Base-by-base conservation (phyloP, 2,329 filamentous ascomycete genomes). In the Xylariomycetidae sp. region DNA sequence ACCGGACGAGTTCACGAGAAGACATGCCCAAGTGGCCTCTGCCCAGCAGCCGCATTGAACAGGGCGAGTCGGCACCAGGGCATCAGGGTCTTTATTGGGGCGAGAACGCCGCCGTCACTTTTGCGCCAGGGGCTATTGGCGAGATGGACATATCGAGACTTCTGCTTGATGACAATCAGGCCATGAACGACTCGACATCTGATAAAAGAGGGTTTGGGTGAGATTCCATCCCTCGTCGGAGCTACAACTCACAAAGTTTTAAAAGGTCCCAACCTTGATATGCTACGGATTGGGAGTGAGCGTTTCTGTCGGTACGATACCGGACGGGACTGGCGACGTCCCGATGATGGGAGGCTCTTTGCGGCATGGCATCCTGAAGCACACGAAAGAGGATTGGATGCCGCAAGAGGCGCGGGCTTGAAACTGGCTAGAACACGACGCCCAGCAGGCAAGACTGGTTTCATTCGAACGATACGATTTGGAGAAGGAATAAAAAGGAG, bases 121-220 rank as follows among this genome's bases (percentile, higher is more conserved):
- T 49, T 25, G 32, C 48, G 59, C 65, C 34, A 53, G 63, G 62
- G 4, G 61, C 42, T 31, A 58, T 63, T 7, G 67, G 71, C 12
- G 75, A 78, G 49, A 79, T 79, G 75, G 75, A 76, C 32, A 76
- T 79, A 28, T 74, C 73, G 12, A 66, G 75, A 10, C 60, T 80
- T 2, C 53, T 79, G 3, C 60, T 79, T n/a, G 72, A 78, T 33
- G 73, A 76, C 40, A 56, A 58, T 4, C 61, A 60, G 29, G 34
- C 37, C 10, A 35, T 46, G 29, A 42, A 40, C 17, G 53, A 56
- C 18, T 32, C 45, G 8, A 32, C 40, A 5, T 32, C 40, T 5
- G 54, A 58, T 16, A 48, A 47, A 37, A 46, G 53, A 25, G 53
- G 53, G 15, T 40, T 48, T 23, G 50, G 53, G 25, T 56, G 44